Percentiles rank a stretch among this genome's conserved stretches.
Conservation (phyloP, 352 stramenopile genomes). For the Phytopythium montanum region DNA sequence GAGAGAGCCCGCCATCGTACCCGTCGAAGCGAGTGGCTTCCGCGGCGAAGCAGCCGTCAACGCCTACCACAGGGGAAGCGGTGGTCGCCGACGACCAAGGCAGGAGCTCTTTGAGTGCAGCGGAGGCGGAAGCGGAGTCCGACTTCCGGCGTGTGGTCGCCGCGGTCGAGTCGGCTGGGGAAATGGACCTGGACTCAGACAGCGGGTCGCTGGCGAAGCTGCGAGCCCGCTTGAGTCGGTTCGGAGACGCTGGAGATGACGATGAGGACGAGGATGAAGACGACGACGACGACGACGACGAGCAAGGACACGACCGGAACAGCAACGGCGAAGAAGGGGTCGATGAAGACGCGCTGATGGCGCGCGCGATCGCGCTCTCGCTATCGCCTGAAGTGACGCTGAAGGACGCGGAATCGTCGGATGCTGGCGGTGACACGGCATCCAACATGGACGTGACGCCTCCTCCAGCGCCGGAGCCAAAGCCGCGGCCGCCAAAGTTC, state of each 20-base stretch:
- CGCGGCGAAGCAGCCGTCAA: slow-evolving; percentile 21
- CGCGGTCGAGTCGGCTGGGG: slow-evolving; percentile 22
- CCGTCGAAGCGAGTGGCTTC: slow-evolving; percentile 18
- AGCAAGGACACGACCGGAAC: slow-evolving; percentile 37
- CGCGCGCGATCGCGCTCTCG: slow-evolving; percentile 82
- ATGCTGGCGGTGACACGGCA: slow-evolving; percentile 9
- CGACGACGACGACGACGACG: slow-evolving; percentile 53
- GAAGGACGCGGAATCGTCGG: slow-evolving; percentile 36
- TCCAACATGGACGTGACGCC: slow-evolving; percentile 14
- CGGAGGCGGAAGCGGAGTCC: slow-evolving; percentile 26
- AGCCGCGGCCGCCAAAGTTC: slow-evolving; percentile 49
- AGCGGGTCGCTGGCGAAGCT: slow-evolving; percentile 57
- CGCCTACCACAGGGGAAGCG: slow-evolving; percentile 18
- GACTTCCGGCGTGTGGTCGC: slow-evolving; percentile 27
- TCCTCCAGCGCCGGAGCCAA: slow-evolving; percentile 13
- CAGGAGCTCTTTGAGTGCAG: slow-evolving; percentile 11
- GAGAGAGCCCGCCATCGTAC: slow-evolving; percentile 55
- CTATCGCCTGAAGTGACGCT: slow-evolving; percentile 78
- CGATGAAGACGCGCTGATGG: slow-evolving; percentile 89
- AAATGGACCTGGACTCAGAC: slow-evolving; percentile 74
- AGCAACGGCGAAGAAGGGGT: slow-evolving; percentile 63
- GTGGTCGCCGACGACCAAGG: neutral
- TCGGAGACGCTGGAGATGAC: slow-evolving; percentile 49
- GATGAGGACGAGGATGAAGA: slow-evolving; percentile 50
- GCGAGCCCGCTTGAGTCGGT: slow-evolving; percentile 60